Percentiles rank a stretch among this genome's conserved stretches.
These are phyloP conservation scores for Pseudevernia furfuracea DNA, from an alignment of 495 filamentous ascomycete species.

Conservation along the genomic window DNA sequence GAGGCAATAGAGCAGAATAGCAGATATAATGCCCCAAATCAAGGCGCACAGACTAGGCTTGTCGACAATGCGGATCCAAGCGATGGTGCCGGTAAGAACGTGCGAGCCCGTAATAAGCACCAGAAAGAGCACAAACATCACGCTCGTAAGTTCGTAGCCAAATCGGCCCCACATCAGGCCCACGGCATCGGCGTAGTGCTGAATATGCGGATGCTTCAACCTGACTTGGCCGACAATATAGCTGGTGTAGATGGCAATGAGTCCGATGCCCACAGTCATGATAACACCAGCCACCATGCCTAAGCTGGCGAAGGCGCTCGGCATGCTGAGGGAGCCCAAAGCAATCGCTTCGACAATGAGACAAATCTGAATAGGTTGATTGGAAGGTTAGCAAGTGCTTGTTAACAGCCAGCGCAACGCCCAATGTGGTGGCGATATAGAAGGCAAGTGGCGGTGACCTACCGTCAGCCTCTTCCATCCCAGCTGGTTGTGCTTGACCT, in stretches of 20 bases:
- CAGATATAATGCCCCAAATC: constrained; percentile 53
- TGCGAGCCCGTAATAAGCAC: constrained; percentile 65
- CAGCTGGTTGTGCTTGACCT: constrained; percentile 31
- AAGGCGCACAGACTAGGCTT: constrained; percentile 51
- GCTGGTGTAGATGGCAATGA: constrained; percentile 64
- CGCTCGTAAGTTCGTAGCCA: constrained; percentile 53
- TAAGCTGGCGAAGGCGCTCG: constrained; percentile 50
- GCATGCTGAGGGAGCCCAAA: constrained; percentile 56
- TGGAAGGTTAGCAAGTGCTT: constrained; percentile 9
- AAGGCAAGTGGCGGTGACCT: not conserved
- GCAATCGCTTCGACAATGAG: constrained; percentile 61
- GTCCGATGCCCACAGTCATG: constrained; percentile 46
- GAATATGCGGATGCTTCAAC: constrained; percentile 54
- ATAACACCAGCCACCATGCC: constrained; percentile 51
- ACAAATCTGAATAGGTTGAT: constrained; percentile 21
- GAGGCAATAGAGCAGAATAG: constrained; percentile 51
- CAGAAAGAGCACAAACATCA: constrained; percentile 53
- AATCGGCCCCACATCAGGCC: constrained; percentile 53
- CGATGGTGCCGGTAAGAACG: constrained; percentile 61
- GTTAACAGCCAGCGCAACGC: not conserved
- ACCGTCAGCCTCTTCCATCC: constrained; percentile 36
- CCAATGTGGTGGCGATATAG: not conserved
- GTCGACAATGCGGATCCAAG: constrained; percentile 54
- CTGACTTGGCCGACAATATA: constrained; percentile 69
- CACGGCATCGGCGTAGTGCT: constrained; percentile 62